phyloP scores from a whole-genome alignment of 106 monocot species.

The Apostasia shenzhenica region DNA sequence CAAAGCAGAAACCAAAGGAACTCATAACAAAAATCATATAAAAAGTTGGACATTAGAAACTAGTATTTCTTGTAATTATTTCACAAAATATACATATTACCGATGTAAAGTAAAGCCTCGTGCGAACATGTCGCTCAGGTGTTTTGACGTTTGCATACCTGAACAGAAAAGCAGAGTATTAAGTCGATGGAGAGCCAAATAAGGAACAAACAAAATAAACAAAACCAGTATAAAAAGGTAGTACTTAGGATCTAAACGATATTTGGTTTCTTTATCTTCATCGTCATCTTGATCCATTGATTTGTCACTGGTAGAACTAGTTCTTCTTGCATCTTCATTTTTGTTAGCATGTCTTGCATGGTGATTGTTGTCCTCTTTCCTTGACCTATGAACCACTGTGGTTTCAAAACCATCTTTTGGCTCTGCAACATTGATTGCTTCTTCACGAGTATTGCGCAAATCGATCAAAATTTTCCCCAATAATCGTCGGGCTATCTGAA shows the following conservation, averaged over 20 bases:
- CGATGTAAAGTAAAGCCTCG: constrained; percentile 97
- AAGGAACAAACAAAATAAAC: not conserved
- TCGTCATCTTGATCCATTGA: constrained; percentile 86
- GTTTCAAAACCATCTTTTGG: constrained; percentile 41
- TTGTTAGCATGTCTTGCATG: constrained; percentile 30
- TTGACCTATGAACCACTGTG: constrained; percentile 15
- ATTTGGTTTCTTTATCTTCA: constrained; percentile 93
- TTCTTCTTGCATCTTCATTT: constrained; percentile 59
- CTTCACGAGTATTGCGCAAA: constrained; percentile 86
- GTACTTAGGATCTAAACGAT: constrained; percentile 94
- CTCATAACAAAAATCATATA: too few relatives aligned
- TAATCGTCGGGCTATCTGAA: constrained; percentile 85
- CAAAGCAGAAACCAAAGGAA: too few relatives aligned
- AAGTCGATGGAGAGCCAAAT: not conserved
- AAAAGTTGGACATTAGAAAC: too few relatives aligned
- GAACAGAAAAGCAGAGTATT: constrained; percentile 9
- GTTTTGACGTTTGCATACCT: constrained; percentile 99
- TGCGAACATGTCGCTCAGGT: constrained; percentile 94
- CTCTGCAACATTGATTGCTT: constrained; percentile 87
- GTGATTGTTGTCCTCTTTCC: constrained; percentile 48
- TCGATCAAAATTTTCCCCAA: constrained; percentile 95
- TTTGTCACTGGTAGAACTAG: constrained; percentile 65
- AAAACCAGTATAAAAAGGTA: not conserved
- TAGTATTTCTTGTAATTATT: too few relatives aligned
- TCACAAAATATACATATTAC: constrained; percentile 27